phyloP scores from a whole-genome alignment of 2,329 filamentous ascomycete species.

The Xylariaceae sp. region DNA sequence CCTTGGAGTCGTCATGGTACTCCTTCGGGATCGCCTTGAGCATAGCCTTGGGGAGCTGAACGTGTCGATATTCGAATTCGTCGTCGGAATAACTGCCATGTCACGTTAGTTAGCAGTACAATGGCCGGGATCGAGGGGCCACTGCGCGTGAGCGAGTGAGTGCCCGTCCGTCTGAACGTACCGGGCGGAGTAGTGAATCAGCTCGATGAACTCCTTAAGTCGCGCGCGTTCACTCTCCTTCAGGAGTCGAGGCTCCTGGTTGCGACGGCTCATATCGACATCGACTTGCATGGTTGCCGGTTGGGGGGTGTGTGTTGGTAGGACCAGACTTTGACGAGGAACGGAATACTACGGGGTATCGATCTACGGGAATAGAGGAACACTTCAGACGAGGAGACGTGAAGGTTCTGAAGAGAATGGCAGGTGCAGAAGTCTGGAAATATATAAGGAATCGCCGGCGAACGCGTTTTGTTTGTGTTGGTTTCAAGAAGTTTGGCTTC shows the following conservation, averaged over 20 bases:
- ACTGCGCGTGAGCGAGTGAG: too few relatives aligned
- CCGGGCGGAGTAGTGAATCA: conserved; percentile 93
- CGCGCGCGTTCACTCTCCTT: conserved; percentile 75
- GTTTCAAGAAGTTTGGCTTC: not conserved
- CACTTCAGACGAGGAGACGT: not conserved
- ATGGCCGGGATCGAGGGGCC: not conserved
- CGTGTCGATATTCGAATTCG: conserved; percentile 94
- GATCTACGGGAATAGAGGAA: not conserved
- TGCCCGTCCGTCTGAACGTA: conserved; percentile 39
- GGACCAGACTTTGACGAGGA: not conserved
- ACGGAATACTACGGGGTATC: not conserved
- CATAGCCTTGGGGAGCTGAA: conserved; percentile 97
- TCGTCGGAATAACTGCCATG: conserved; percentile 76
- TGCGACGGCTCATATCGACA: conserved; percentile 80
- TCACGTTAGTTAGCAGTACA: conserved; percentile 5
- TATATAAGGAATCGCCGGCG: not conserved
- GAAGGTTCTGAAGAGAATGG: not conserved
- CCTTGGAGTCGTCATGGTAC: conserved; percentile 83
- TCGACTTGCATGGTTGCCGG: conserved; percentile 38
- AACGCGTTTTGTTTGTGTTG: conserved; percentile 14
- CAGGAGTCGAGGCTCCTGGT: conserved; percentile 75
- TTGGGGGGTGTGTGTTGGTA: not conserved
- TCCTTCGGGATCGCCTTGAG: conserved; percentile 93
- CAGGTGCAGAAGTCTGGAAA: not conserved
- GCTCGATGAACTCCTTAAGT: conserved; percentile 86